Percentiles rank a stretch among this genome's conserved stretches.
Conservation (phyloP, 495 filamentous ascomycete genomes). For the Parmelia sp. region DNA sequence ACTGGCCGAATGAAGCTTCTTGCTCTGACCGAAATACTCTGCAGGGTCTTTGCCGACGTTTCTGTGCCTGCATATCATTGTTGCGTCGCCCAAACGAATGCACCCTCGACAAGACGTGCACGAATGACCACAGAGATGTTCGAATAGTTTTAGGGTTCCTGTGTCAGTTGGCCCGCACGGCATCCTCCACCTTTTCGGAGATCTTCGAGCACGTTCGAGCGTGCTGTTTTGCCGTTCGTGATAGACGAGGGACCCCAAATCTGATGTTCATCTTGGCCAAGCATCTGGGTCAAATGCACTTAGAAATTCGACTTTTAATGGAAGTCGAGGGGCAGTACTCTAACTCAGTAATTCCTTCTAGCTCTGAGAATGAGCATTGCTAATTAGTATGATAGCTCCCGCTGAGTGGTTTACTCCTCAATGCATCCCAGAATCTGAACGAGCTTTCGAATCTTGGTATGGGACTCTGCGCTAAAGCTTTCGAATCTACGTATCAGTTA, state of each 20-base stretch:
- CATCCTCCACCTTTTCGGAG: background rate
- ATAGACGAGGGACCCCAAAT: conserved; percentile 4
- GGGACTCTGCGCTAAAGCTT: conserved; percentile 3
- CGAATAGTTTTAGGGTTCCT: background rate
- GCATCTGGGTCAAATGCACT: conserved; percentile 6
- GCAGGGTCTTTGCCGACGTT: conserved; percentile 1
- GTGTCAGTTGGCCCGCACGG: background rate
- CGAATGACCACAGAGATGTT: background rate
- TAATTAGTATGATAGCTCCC: background rate
- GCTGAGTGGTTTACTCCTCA: background rate
- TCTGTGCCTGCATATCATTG: conserved; percentile 5
- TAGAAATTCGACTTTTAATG: background rate
- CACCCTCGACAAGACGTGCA: background rate
- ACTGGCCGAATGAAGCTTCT: background rate
- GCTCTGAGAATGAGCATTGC: background rate
- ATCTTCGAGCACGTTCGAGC: conserved; percentile 3
- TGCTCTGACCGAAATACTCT: background rate
- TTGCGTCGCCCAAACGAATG: background rate
- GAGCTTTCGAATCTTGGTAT: conserved; percentile 5
- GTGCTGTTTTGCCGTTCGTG: conserved; percentile 2
- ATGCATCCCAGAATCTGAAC: background rate
- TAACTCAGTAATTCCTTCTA: background rate
- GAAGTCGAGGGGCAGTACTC: background rate
- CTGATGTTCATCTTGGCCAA: conserved; percentile 4
- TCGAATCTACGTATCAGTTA: background rate